Conservation (phyloP, 2,329 filamentous ascomycete genomes). For the Colletotrichum lini region DNA sequence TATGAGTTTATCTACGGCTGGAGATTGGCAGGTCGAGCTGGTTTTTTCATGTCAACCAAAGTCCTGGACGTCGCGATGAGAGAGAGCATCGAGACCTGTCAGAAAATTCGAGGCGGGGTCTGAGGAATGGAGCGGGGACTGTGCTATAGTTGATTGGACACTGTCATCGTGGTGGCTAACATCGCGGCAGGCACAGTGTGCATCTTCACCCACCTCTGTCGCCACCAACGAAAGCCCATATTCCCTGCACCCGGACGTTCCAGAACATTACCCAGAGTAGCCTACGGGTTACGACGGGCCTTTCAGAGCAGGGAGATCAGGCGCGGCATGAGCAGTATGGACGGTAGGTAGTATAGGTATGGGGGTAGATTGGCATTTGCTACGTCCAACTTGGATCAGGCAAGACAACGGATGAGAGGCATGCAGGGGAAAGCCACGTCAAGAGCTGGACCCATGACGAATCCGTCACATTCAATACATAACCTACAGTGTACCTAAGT, state of each 20-base stretch:
- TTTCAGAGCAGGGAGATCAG: background rate
- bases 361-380: too few relatives aligned
- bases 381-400: background rate
- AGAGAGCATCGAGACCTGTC: conserved; percentile 23
- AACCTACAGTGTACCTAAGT: too few relatives aligned
- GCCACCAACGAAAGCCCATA: background rate
- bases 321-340: background rate
- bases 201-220: background rate
- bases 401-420: background rate
- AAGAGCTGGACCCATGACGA: background rate
- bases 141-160: background rate
- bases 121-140: conserved; percentile 26
- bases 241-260: conserved; percentile 10
- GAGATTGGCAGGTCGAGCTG: background rate
- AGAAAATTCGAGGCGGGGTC: conserved; percentile 40
- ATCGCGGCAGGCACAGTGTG: background rate
- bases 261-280: conserved; percentile 33
- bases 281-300: background rate
- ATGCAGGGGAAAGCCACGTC: background rate
- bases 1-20: background rate
- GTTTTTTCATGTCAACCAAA: background rate
- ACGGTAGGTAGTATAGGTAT: background rate
- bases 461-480: too few relatives aligned
- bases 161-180: fast-evolving
- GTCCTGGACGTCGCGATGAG: conserved; percentile 22